Conservation (phyloP, 106 monocot species). For the Narthecium ossifragum region DNA sequence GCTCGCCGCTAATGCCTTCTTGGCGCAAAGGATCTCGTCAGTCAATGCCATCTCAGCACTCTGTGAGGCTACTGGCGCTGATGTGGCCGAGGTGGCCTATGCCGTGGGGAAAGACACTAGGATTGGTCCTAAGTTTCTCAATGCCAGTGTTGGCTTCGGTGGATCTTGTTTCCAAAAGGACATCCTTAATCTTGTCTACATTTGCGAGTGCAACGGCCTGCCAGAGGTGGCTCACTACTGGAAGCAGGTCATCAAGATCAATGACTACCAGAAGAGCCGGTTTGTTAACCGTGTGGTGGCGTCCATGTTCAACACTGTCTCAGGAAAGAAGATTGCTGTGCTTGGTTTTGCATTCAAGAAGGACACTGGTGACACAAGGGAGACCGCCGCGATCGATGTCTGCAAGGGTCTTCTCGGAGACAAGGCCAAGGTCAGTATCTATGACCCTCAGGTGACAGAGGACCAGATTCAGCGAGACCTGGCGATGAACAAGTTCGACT, state of each 20-base stretch:
- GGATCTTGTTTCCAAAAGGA: slow-evolving; percentile 22
- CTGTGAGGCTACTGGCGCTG: slow-evolving; percentile 18
- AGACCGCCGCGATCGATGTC: slow-evolving; percentile 17
- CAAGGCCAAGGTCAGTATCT: slow-evolving; percentile 14
- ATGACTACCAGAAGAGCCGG: slow-evolving; percentile 19
- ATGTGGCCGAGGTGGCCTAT: slow-evolving; percentile 18
- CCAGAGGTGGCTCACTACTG: slow-evolving; percentile 22
- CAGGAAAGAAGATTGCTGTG: slow-evolving; percentile 15
- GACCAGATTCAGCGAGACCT: slow-evolving; percentile 18
- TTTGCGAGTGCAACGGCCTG: slow-evolving; percentile 19
- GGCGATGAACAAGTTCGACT: slow-evolving; percentile 17
- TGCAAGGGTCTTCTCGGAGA: slow-evolving; percentile 15
- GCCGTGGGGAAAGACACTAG: slow-evolving; percentile 18
- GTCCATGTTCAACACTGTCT: slow-evolving; percentile 18
- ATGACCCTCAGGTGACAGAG: slow-evolving; percentile 20
- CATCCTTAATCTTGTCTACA: slow-evolving; percentile 18
- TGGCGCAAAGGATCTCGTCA: slow-evolving; percentile 19
- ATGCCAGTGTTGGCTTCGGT: slow-evolving; percentile 19
- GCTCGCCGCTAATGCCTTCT: slow-evolving; percentile 17
- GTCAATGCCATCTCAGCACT: slow-evolving; percentile 21
- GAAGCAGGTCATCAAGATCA: slow-evolving; percentile 23
- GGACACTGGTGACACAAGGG: slow-evolving; percentile 19
- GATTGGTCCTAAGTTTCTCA: slow-evolving; percentile 17
- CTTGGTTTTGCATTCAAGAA: slow-evolving; percentile 23
- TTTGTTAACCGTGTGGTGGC: slow-evolving; percentile 16